A percentile compares a stretch with the other conserved stretches of the same genome.
These are phyloP conservation scores for Dissoconium aciculare DNA, from an alignment of 2,329 filamentous ascomycete species.

Conservation along the genomic window DNA sequence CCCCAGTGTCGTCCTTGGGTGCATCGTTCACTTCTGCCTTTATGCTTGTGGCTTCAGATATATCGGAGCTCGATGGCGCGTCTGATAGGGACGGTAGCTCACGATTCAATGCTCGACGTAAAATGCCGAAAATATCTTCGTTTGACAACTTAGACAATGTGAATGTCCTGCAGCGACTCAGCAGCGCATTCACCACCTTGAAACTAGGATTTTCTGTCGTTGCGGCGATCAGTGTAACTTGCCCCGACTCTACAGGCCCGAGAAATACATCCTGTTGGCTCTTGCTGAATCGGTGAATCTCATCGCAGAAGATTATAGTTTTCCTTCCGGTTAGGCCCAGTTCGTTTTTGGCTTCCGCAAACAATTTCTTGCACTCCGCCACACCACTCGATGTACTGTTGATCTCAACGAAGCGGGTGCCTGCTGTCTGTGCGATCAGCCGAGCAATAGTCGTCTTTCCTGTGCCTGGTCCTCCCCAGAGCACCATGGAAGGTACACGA, in stretches of 20 bases:
- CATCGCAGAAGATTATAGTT: slow-evolving; percentile 95
- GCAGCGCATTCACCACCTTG: slow-evolving; percentile 72
- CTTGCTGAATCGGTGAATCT: slow-evolving; percentile 86
- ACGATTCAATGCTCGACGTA: slow-evolving; percentile 53
- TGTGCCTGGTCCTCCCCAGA: slow-evolving; percentile 73
- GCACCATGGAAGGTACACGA: slow-evolving; percentile 81
- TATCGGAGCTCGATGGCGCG: slow-evolving; percentile 27
- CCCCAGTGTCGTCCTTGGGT: slow-evolving; percentile 15
- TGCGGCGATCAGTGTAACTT: slow-evolving; percentile 81
- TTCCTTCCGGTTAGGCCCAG: slow-evolving; percentile 66
- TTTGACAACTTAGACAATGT: slow-evolving; percentile 62
- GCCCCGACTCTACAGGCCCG: slow-evolving; percentile 77
- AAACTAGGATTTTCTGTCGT: slow-evolving; percentile 97
- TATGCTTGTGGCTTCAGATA: too few relatives aligned
- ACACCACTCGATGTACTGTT: slow-evolving; percentile 84
- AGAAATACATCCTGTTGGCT: slow-evolving; percentile 90
- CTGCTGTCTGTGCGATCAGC: slow-evolving; percentile 70
- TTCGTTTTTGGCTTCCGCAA: slow-evolving; percentile 70
- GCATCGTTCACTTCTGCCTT: neutral
- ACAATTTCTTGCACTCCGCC: slow-evolving; percentile 82
- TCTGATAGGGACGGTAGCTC: slow-evolving; percentile 33
- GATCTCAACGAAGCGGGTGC: slow-evolving; percentile 82
- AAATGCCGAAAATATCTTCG: slow-evolving; percentile 56
- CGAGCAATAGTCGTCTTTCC: slow-evolving; percentile 87
- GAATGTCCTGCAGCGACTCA: slow-evolving; percentile 83